These are phyloP conservation scores for Dalbergia oliveri DNA, from an alignment of 306 rosid genomes.

Conservation along the genomic window DNA sequence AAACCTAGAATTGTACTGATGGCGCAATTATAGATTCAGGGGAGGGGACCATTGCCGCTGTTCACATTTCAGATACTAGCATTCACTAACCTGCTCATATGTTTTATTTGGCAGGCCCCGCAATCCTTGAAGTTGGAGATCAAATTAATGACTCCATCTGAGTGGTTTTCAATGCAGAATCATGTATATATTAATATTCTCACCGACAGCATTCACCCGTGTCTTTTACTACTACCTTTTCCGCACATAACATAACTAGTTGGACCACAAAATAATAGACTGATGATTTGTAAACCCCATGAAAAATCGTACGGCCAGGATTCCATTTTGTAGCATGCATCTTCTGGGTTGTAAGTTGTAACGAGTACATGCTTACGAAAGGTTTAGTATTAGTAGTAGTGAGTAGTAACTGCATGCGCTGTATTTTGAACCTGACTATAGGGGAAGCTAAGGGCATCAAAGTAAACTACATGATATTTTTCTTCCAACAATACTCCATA, in stretches of 20 bases:
- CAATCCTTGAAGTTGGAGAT: slow-evolving; percentile 14
- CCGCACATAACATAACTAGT: slow-evolving; percentile 41
- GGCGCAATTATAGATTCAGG: background rate
- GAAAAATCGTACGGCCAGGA: too few species aligned
- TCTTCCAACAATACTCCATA: background rate
- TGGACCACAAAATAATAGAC: slow-evolving; percentile 40
- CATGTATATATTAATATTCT: background rate
- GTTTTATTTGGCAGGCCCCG: slow-evolving; percentile 23
- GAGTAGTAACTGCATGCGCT: too few species aligned
- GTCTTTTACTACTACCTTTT: slow-evolving; percentile 11
- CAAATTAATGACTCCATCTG: background rate
- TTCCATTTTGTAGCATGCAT: too few species aligned
- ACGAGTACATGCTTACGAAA: too few species aligned
- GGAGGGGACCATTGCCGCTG: background rate
- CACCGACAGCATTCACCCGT: background rate
- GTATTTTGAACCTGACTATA: too few species aligned
- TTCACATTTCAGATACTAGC: background rate
- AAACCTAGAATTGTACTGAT: background rate
- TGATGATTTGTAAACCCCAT: background rate
- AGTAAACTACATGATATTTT: too few species aligned
- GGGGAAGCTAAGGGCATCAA: too few species aligned
- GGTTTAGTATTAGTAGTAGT: too few species aligned
- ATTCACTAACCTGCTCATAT: background rate
- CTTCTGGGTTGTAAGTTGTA: too few species aligned
- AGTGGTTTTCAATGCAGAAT: slow-evolving; percentile 9